Evolutionary conservation across 805 yeast species (phyloP).

Genomic region (Myxozyma mucilagina): DNA sequence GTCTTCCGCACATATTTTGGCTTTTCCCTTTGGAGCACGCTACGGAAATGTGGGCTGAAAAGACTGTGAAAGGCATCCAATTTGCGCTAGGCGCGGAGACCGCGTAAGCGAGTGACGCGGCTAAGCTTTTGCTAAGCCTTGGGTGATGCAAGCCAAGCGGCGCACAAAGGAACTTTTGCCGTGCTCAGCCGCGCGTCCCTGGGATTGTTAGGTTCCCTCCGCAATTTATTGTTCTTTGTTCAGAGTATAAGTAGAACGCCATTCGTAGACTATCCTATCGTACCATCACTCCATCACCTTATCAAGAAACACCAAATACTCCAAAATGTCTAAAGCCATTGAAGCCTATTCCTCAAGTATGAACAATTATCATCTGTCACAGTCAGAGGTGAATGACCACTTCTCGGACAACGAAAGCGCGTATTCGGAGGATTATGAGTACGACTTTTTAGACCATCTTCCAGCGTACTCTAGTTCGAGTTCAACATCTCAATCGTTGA

Average conservation of each 20-base stretch:
- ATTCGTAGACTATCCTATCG: too few relatives aligned
- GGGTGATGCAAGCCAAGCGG: not conserved
- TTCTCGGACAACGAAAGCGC: not conserved
- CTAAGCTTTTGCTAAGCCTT: not conserved
- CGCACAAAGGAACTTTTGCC: not conserved
- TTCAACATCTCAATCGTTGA: not conserved
- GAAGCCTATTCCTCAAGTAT: too few relatives aligned
- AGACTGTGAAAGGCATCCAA: not conserved
- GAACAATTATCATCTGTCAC: too few relatives aligned
- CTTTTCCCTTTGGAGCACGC: not conserved
- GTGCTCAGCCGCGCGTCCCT: not conserved
- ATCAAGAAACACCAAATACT: too few relatives aligned
- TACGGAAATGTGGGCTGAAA: not conserved
- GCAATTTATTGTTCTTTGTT: not conserved
- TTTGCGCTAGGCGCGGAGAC: not conserved
- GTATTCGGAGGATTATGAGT: not conserved
- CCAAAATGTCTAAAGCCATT: too few relatives aligned
- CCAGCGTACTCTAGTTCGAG: not conserved
- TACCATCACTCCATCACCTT: too few relatives aligned
- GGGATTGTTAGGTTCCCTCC: not conserved
- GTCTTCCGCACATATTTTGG: conserved; percentile 7
- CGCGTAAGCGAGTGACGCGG: not conserved
- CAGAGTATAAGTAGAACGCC: not conserved
- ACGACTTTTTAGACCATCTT: conserved; percentile 1
- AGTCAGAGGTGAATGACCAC: not conserved